Base-by-base conservation (phyloP, 805 yeast genomes). In the Suhomyces tanzawaensis region DNA sequence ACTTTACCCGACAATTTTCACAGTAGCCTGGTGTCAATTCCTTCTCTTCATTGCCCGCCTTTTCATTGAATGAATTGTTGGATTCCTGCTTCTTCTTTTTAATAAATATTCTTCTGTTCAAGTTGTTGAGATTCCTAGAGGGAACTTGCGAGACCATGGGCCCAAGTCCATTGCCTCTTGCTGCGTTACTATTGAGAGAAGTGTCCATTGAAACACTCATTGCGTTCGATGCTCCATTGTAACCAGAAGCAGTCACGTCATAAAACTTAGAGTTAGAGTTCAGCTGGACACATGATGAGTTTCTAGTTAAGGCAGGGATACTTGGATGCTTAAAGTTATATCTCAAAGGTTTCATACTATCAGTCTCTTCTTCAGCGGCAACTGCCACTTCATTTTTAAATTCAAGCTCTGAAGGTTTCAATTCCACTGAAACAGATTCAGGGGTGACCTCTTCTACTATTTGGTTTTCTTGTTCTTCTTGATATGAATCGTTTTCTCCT, bases 1-100 rank as follows among this genome's bases (percentile, higher is more conserved):
- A 91, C 55, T 82, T 82, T 42, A 83, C 84, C 17, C 91, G 71
- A 62, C 99, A 91, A 55, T 91, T 91, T 57, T 91, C 99, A 64
- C 99, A 91, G 60, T 86, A 90, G 0, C 97, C 97, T 1, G 91
- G 76, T 35, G 62, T 62, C 30, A 55, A 39, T 26, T 66, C 71
- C 17, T 47, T 38, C 35, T 58, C 59, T 25, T 57, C 60, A 39
- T 51, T 55, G 14, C 40, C 43, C 7, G 49, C 32, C 13, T 41
- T 60, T 30, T 52, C 54, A 52, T 22, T 35, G 29, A 27, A 24
- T 7, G 32, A 29, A 9, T 36, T 27, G 41, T 19, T 42, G 30
- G 29, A 40, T 34, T 37, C 47, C 44, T 55, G 59, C 38, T 55
- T 57, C 40, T 65, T 69, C 41, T 58, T 64, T 46, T 69, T 66